Evolutionary conservation across 2,329 filamentous ascomycete genomes (phyloP), one percentile per base, ranked within the genome.

Genomic region (Exophiala bonariae): DNA sequence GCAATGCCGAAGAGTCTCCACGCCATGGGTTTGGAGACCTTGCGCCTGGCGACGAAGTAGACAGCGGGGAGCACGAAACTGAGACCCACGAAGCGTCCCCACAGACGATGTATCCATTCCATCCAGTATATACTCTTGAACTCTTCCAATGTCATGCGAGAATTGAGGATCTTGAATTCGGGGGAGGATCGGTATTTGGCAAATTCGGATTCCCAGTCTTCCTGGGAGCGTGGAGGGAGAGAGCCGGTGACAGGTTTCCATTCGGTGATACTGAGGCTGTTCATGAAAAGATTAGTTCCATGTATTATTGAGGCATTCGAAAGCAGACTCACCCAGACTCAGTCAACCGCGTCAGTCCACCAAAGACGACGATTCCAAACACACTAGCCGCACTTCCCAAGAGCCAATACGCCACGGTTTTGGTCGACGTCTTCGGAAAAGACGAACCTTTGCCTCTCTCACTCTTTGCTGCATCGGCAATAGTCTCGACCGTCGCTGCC

Each of bases 91-190:
- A 95, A 78, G 56, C 93, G 85, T 36, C 93, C 93, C 91, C 93
- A 97, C 45, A 96, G 78, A 22, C 93, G 83, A 69, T 99, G 93
- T 34, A 85, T 83, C 93, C 93, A 99, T 76, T 99, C 93, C 93
- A 97, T 97, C 69, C 87, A 99, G 79, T 97, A 99, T 58, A 99
- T 99, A 66, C 93, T 86, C 71, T 97, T 96, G 75, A 97, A 99
- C 66, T 99, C 93, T 49, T 84, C 80, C 47, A 99, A 77, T 23
- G 81, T 86, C 93, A 99, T 99, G 66, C 89, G 82, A 23, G 91
- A 86, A 72, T 99, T 99, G 59, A 99, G 79, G 53, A 90, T 80
- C 63, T 87, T 83, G 73, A 92, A 99, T 70, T 99, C 93, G 53
- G 93, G 93, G 16, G 90, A 96, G 34, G 86, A 82, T 57, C 86